Base-by-base conservation (phyloP, 805 yeast genomes). In the Dipodascopsis uninucleata region DNA sequence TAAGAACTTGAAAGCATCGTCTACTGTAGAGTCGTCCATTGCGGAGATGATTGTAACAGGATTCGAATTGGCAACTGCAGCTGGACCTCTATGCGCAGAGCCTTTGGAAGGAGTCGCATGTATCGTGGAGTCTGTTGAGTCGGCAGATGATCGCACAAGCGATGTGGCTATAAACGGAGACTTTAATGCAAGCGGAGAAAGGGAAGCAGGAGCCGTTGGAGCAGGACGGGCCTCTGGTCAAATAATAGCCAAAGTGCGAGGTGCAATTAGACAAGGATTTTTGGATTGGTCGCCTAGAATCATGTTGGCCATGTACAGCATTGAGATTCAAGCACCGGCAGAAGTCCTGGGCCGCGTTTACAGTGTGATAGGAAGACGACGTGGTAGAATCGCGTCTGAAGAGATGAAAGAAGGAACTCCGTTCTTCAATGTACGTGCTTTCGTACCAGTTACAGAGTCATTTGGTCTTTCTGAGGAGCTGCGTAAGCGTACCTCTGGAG, bases 361-460 rank as follows among this genome's bases (percentile, higher is more conserved):
- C 61, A 93, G 88, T 0, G 97, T 90, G 16, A 86, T 93, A 20
- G 96, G 94, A 53, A 79, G 79, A 58, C 75, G 96, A 58, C 81
- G 85, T 31, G 99, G 99, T 23, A 69, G 76, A 40, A 85, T 93
- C 44, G 75, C 82, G 1, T 77, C 88, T 3, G 99, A 93, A 65
- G 98, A 93, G 62, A 80, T 93, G 86, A 89, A 93, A 60, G 98
- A 93, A 62, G 99, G 99, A 7, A 93, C 98, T 0, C 96, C 97
- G 17, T 88, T 90, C 58, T 93, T 93, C 71, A 85, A 85, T 23
- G 78, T 93, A 45, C 79, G 75, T 16, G 95, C 97, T 0, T 70
- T 78, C 42, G 71, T 93, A 20, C 98, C 99, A 0, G 97, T 93
- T 20, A 83, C 85, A 6, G 97, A 90, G 62, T 96, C 97, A 1